Percentiles rank a stretch among this genome's conserved stretches.
Conservation (phyloP, 345 rosid genomes). For the Populus simonii region DNA sequence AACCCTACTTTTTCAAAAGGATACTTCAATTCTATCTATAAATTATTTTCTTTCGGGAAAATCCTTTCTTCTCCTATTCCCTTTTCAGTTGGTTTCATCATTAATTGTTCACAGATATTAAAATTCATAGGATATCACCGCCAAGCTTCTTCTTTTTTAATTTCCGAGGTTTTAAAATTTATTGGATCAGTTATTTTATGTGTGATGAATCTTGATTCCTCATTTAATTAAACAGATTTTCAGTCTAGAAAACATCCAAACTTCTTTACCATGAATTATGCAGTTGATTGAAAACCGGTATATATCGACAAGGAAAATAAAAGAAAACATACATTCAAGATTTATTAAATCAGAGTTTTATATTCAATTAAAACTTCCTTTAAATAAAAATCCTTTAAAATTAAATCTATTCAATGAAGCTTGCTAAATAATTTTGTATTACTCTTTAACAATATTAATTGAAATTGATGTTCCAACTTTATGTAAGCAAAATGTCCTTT, state of each 20-base stretch:
- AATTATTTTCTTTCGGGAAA: conserved; percentile 9
- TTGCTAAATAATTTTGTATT: no score
- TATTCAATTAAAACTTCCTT: no score
- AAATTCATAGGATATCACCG: no score
- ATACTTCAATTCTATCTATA: conserved; percentile 6
- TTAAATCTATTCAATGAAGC: no score
- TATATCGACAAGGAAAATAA: neutral
- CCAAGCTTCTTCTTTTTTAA: no score
- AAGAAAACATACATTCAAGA: no score
- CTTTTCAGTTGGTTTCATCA: neutral
- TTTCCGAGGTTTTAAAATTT: no score
- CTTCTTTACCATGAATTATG: neutral
- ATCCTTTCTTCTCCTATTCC: neutral
- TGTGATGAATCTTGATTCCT: neutral
- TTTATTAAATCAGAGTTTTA: no score
- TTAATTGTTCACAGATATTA: no score
- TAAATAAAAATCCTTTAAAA: no score
- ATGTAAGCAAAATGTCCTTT: neutral
- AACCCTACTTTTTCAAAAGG: conserved; percentile 6
- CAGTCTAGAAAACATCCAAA: no score
- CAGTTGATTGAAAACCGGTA: neutral
- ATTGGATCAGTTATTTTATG: neutral
- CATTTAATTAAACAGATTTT: no score
- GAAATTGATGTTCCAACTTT: neutral
- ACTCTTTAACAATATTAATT: neutral